A percentile compares a stretch with the other conserved stretches of the same genome.
These are phyloP conservation scores for Termitomyces sp. DNA, from an alignment of 1,284 basidiomycete genomes.

Conservation along the genomic window DNA sequence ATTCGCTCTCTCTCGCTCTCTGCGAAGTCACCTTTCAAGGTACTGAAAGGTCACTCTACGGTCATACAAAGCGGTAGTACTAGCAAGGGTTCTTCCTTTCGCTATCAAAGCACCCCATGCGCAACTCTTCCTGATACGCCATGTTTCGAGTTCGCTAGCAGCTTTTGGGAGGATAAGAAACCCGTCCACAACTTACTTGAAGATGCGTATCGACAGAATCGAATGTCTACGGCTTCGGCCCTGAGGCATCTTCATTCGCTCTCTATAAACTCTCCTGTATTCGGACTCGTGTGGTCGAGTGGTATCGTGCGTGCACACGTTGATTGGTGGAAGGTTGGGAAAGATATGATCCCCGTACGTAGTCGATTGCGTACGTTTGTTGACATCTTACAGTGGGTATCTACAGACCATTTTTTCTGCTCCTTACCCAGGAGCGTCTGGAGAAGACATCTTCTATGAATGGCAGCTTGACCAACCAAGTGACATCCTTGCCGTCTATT, in stretches of 20 bases:
- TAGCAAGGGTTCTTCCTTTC: slow-evolving; percentile 40
- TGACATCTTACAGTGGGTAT: not conserved
- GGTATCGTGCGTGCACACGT: slow-evolving; percentile 50
- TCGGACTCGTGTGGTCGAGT: slow-evolving; percentile 52
- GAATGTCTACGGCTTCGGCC: slow-evolving; percentile 48
- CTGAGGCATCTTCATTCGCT: slow-evolving; percentile 48
- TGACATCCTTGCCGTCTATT: slow-evolving; percentile 46
- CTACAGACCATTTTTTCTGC: slow-evolving; percentile 47
- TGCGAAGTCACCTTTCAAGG: slow-evolving; percentile 41
- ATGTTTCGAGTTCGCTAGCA: slow-evolving; percentile 49
- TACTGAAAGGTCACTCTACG: slow-evolving; percentile 36
- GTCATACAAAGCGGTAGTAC: slow-evolving; percentile 33
- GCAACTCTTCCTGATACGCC: slow-evolving; percentile 38
- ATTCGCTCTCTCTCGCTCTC: slow-evolving; percentile 38
- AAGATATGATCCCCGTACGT: slow-evolving; percentile 29
- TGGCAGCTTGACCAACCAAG: slow-evolving; percentile 43
- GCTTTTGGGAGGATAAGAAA: slow-evolving; percentile 59
- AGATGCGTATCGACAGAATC: slow-evolving; percentile 54
- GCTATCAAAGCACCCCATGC: slow-evolving; percentile 49
- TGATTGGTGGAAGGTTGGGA: slow-evolving; percentile 44
- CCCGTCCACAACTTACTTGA: slow-evolving; percentile 42
- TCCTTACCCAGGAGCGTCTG: slow-evolving; percentile 33
- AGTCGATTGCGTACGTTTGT: slow-evolving; percentile 22
- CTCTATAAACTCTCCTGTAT: slow-evolving; percentile 41
- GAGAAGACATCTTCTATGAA: slow-evolving; percentile 35